Evolutionary conservation across 75 land plant species (phyloP), one percentile per base, ranked within the genome.

Genomic region (Sequoiadendron giganteum): DNA sequence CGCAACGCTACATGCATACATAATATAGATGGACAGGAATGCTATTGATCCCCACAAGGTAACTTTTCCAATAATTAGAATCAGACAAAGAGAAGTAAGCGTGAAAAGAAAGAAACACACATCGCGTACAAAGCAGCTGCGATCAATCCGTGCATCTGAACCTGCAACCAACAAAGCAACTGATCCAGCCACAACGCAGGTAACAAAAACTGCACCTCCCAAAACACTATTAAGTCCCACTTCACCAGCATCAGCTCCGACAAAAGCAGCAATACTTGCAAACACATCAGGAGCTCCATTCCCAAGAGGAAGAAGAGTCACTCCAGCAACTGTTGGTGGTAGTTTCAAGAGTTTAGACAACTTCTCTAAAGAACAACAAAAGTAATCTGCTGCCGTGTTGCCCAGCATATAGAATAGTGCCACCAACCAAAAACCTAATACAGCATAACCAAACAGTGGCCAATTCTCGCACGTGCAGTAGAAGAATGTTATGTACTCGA

Each of bases 211-310:
- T 7, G 95, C 97, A 8, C 97, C 99, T 56, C 99, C 97, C 61
- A 97, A 84, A 21, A 97, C 96, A 90, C 96, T 95, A 76, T 96
- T 96, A 43, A 97, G 90, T 4, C 99, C 99, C 55, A 97, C 98
- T 32, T 95, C 94, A 28, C 96, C 98, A 42, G 95, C 88, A 38
- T 85, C 92, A 18, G 91, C 91, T 47, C 99, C 97, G 54, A 95
- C 75, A 54, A 97, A 97, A 43, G 99, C 95, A 83, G 96, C 99
- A 76, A 97, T 96, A 83, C 98, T 96, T 3, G 99, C 95, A 91
- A 97, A 97, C 48, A 97, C 97, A 86, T 95, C 99, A 0, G 99
- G 99, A 13, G 99, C 97, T 47, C 99, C 99, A 90, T 97, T 97
- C 7, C 99, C 99, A 13, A 97, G 90, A 2, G 99, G 97, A 82